These are phyloP conservation scores for Cutaneotrichosporon mucoides DNA, from an alignment of 1,284 basidiomycete species.

Conservation along the genomic window DNA sequence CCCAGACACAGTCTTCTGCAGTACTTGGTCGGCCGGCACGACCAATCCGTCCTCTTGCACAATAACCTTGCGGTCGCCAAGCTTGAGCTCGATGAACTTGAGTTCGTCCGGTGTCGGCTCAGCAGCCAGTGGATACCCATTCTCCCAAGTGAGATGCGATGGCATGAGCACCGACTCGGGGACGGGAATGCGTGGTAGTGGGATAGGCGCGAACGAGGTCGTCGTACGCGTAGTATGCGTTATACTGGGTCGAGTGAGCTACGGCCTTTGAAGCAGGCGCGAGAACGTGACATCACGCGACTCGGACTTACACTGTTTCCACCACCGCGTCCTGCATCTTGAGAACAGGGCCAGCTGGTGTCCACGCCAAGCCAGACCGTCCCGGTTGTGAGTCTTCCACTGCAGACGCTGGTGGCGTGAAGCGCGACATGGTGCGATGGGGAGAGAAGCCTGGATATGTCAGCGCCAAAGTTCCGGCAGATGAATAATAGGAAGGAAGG, in stretches of 20 bases:
- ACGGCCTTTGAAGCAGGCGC: no score
- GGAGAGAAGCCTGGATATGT: background rate
- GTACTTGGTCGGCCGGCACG: constrained; percentile 5
- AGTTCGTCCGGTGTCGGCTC: constrained; percentile 44
- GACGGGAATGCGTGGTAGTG: constrained; percentile 38
- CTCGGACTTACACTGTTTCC: constrained; percentile 41
- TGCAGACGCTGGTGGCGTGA: background rate
- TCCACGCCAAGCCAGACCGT: constrained; percentile 9
- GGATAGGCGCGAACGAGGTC: constrained; percentile 44
- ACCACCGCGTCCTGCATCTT: constrained; percentile 44
- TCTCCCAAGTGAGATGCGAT: constrained; percentile 25
- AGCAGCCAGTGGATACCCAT: constrained; percentile 38
- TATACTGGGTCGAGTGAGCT: constrained; percentile 8
- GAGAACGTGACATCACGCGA: no score
- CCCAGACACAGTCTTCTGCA: constrained; percentile 2
- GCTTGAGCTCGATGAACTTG: constrained; percentile 37
- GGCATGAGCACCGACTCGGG: constrained; percentile 34
- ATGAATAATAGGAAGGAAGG: no score
- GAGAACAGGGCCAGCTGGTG: constrained; percentile 27
- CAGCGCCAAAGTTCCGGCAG: background rate
- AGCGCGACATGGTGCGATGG: background rate
- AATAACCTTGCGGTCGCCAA: constrained; percentile 40
- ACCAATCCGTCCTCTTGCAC: constrained; percentile 38
- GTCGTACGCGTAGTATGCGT: constrained; percentile 29
- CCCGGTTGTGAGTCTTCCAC: background rate